Percentiles rank a stretch among this genome's conserved stretches.
Conservation (phyloP, 345 rosid genomes). For the Lepidium aucheri region DNA sequence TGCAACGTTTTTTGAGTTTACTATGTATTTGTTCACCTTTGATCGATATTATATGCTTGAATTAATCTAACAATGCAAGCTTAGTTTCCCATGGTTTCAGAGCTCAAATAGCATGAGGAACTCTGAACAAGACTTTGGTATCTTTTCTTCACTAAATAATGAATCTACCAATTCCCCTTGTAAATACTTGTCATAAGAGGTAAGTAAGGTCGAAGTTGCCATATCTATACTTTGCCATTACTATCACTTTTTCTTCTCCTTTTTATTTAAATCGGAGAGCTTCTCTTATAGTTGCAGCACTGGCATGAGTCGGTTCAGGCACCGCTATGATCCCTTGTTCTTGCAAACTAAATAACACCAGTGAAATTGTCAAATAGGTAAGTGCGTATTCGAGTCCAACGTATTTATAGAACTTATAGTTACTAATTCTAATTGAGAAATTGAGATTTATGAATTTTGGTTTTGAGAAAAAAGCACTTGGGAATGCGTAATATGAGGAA, state of each 20-base stretch:
- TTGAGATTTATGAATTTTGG: no score
- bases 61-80: background rate
- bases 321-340: constrained; percentile 89
- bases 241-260: constrained; percentile 80
- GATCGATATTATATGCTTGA: no score
- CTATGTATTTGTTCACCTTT: no score
- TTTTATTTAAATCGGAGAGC: constrained; percentile 71
- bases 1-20: no score
- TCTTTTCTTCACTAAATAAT: constrained; percentile 58
- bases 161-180: constrained; percentile 67
- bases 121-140: constrained; percentile 52
- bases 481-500: no score
- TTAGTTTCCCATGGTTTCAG: background rate
- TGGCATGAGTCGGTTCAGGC: constrained; percentile 91
- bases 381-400: no score
- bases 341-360: constrained; percentile 42
- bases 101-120: constrained; percentile 42
- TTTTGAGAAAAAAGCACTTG: background rate
- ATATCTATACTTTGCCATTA: constrained; percentile 90
- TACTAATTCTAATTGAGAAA: background rate
- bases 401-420: no score
- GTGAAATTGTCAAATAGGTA: no score
- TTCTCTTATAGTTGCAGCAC: constrained; percentile 85
- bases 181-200: constrained; percentile 68
- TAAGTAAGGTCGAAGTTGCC: constrained; percentile 78